phyloP scores from a whole-genome alignment of 371 early-diverging fungal species.

The Synchytrium microbalum region DNA sequence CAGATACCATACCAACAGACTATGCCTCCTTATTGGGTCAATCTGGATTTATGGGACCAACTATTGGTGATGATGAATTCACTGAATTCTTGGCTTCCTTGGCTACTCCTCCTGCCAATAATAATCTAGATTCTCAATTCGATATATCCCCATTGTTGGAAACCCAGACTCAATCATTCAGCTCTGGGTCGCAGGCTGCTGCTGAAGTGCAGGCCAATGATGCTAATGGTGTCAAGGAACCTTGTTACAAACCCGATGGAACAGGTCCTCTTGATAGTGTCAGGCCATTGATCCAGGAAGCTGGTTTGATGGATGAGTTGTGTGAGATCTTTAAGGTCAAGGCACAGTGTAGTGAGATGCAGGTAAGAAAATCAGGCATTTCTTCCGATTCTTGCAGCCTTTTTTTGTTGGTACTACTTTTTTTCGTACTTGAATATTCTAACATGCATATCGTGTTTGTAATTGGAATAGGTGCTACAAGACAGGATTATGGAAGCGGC shows the following conservation, averaged over 20 bases:
- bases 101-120: background rate
- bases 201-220: slow-evolving; percentile 4
- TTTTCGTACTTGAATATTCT: background rate
- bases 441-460: slow-evolving; percentile 5
- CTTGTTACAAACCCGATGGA: slow-evolving; percentile 15
- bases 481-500: slow-evolving; percentile 24
- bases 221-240: slow-evolving; percentile 4
- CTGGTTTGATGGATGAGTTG: slow-evolving; percentile 29
- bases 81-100: slow-evolving; percentile 11
- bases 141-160: slow-evolving; percentile 1
- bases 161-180: background rate
- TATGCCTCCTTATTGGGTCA: no score
- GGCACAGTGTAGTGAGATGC: background rate
- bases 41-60: no score
- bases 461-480: slow-evolving; percentile 21
- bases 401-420: background rate
- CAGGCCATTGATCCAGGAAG: no score
- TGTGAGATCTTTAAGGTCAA: slow-evolving; percentile 12
- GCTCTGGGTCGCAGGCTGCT: background rate
- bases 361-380: background rate
- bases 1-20: slow-evolving; percentile 7
- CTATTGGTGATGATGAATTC: slow-evolving; percentile 13
- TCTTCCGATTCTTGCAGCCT: background rate
- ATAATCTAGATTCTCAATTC: background rate
- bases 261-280: no score